Evolutionary conservation across 1,139 yeast species (phyloP).

Genomic region (Arxiozyma telluris): DNA sequence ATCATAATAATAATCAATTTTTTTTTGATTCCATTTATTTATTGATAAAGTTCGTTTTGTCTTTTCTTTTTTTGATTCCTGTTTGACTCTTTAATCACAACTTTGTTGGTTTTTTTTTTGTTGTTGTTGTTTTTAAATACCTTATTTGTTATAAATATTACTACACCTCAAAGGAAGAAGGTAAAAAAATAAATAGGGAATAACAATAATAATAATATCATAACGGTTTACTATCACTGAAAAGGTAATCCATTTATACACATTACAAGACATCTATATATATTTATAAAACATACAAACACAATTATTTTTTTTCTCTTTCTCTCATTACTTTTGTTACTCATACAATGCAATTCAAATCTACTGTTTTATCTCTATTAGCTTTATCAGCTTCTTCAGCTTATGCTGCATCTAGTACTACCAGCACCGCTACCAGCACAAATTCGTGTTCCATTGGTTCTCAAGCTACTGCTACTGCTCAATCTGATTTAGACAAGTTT

Average conservation of each 20-base stretch:
- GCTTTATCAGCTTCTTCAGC: constrained; percentile 36
- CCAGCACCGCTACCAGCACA: constrained; percentile 28
- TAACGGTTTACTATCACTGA: too few relatives aligned
- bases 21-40: too few relatives aligned
- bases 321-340: background rate
- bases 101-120: too few relatives aligned
- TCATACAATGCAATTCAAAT: constrained; percentile 44
- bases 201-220: too few relatives aligned
- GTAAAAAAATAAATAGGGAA: too few relatives aligned
- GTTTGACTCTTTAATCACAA: background rate
- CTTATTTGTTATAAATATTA: too few relatives aligned
- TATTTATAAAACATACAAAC: too few relatives aligned
- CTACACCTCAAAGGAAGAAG: too few relatives aligned
- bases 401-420: constrained; percentile 7
- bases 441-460: constrained; percentile 39
- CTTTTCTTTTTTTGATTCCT: too few relatives aligned
- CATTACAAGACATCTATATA: background rate
- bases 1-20: too few relatives aligned
- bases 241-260: too few relatives aligned
- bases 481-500: constrained; percentile 66
- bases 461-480: constrained; percentile 63
- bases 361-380: constrained; percentile 18
- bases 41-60: background rate
- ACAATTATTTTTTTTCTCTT: background rate
- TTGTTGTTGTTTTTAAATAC: too few relatives aligned